Evolutionary conservation across 2,329 filamentous ascomycete genomes (phyloP), one percentile per base, ranked within the genome.

Genomic region (Didymella sp.): DNA sequence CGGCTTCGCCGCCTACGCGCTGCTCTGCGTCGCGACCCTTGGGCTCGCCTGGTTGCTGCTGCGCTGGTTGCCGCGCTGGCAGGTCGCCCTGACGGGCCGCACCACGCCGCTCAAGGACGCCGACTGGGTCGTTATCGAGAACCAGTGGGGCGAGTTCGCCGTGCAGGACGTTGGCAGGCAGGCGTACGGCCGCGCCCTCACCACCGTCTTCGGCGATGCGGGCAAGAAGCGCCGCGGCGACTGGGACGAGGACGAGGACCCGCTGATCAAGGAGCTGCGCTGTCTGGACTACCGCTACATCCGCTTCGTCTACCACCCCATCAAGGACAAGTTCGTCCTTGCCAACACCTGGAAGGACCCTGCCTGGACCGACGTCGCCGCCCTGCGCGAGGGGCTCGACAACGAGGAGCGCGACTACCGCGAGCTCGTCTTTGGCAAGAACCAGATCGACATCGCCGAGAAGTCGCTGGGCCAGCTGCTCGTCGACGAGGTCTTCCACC

Each of bases 311-410:
- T 98, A 90, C 72, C 91, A 99, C 70, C 92, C 94, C 1, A 72
- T 91, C 12, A 90, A 91, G 69, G 95, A 97, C 77, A 95, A 89
- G 76, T 98, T 98, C 65, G 80, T 93, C 25, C 82, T 96, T 3
- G 90, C 89, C 56, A 93, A 87, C 69, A 91, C 91, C 28, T 99
- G 95, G 95, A 96, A 96, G 75, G 95, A 99, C 69, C 92, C 94
- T 0, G 80, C 85, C 22, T 99, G 95, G 95, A 90, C 85, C 2
- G 86, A 92, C 69, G 85, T 94, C 1, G 86, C 87, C 56, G 80
- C 85, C 6, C 87, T 96, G 58, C 88, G 92, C 52, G 80, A 81
- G 50, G 95, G 95, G 6, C 85, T 99, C 40, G 92, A 96, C 72
- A 90, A 87, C 56, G 95, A 98, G 48, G 92, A 97, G 72, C 92